These are phyloP conservation scores for Lantana camara DNA, from an alignment of 257 asterid species.

Conservation along the genomic window DNA sequence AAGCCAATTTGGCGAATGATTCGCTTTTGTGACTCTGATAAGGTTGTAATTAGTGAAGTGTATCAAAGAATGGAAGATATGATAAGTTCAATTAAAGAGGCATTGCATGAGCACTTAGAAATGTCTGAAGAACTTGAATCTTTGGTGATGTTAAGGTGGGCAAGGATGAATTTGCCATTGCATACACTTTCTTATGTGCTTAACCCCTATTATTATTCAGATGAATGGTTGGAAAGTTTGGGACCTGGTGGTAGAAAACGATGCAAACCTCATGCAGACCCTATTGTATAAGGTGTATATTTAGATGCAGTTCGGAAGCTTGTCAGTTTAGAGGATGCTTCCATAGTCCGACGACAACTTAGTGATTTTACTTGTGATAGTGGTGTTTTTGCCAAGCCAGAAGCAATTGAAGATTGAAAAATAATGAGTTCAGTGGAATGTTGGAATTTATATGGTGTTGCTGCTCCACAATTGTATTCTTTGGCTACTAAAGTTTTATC, in stretches of 20 bases:
- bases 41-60: not conserved
- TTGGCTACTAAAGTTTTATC: not conserved
- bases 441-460: not conserved
- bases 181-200: not conserved
- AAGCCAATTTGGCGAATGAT: not conserved
- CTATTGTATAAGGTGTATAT: not conserved
- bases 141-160: not conserved
- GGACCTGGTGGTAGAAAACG: not conserved
- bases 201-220: not conserved
- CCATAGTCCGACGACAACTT: not conserved
- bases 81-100: not conserved
- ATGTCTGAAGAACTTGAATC: not conserved
- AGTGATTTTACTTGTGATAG: not conserved
- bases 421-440: not conserved
- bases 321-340: not conserved
- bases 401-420: not conserved
- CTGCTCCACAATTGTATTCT: not conserved
- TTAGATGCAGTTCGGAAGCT: not conserved
- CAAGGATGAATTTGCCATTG: not conserved
- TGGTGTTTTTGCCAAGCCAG: not conserved
- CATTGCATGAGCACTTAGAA: not conserved
- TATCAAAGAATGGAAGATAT: not conserved
- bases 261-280: not conserved
- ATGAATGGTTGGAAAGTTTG: not conserved
- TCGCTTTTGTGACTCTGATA: not conserved